Base-by-base conservation (phyloP, 495 filamentous ascomycete species). In the Penicillium riverlandense region DNA sequence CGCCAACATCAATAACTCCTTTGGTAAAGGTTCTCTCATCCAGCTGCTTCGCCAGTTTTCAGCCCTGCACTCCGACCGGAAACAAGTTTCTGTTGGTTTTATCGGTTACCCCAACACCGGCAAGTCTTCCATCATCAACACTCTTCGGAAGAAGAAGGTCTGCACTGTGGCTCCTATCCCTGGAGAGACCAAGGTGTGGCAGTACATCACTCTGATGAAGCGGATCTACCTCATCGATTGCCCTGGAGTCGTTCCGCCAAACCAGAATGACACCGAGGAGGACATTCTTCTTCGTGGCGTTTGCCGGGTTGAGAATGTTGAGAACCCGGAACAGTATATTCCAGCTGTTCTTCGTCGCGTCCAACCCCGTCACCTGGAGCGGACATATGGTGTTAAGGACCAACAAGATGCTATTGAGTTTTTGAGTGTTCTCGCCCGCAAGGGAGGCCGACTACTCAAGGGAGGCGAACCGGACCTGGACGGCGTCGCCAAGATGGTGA, bases 141-240 rank as follows among this genome's bases (percentile, higher is more conserved):
- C 88, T 9, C 73, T 96, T 28, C 80, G 88, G 13, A 86, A 84
- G 58, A 97, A 97, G 72, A 87, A 90, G 49, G 90, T 96, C 30
- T 86, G 89, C 64, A 92, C 78, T 3, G 89, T 95, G 6, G 92
- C 92, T n/a, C 92, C 92, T 11, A 91, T 97, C 47, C 91, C 92
- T 7, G 91, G 91, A 8, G 72, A 77, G 49, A 97, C 90, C 45
- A 98, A 96, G 68, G 84, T 96, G 10, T 97, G 90, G 90, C 90
- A 98, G 62, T 97, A 96, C 51, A 85, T 98, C 45, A 96, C 91
- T 1, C 64, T 98, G 41, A 97, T 96, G 90, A 90, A 89, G 63
- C 75, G 94, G 40, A 96, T 98, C 35, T 97, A 95, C 60, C 74
- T 98, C 41, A 96, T 97, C 52, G 92, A 97, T 57, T 96, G 92